Evolutionary conservation across 176 grass and related monocot genomes (phyloP).

Genomic region (Dactylis glomerata): DNA sequence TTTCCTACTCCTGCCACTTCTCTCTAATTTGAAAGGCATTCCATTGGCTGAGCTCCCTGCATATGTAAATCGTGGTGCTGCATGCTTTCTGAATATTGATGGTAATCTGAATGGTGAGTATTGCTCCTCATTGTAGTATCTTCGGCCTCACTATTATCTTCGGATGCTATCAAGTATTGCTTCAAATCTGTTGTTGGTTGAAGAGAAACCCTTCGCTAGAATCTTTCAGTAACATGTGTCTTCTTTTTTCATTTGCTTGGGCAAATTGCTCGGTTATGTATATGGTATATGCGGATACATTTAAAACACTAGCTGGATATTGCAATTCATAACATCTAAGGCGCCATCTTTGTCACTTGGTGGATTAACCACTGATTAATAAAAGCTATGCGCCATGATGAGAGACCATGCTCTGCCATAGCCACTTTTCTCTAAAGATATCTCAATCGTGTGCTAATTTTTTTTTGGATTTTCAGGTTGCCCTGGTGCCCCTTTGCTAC

Average conservation of each 20-base stretch:
- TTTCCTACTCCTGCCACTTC: conserved; percentile 78
- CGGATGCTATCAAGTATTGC: background rate
- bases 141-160: too few relatives aligned
- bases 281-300: background rate
- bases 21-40: conserved; percentile 91
- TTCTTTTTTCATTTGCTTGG: background rate
- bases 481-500: conserved; percentile 71
- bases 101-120: conserved; percentile 58
- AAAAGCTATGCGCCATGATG: background rate
- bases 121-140: conserved; percentile 2
- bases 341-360: background rate
- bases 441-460: conserved; percentile 4
- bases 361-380: background rate
- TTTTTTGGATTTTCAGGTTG: conserved; percentile 58
- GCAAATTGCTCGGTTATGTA: conserved; percentile 4
- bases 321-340: background rate
- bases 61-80: conserved; percentile 71
- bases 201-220: background rate
- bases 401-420: background rate
- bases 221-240: background rate
- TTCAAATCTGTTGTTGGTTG: conserved; percentile 19
- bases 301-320: background rate
- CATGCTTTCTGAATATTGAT: conserved; percentile 88
- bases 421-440: background rate
- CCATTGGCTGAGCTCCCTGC: conserved; percentile 67